phyloP scores from a whole-genome alignment of 352 stramenopile species.

The Globisporangium acanthophoron region DNA sequence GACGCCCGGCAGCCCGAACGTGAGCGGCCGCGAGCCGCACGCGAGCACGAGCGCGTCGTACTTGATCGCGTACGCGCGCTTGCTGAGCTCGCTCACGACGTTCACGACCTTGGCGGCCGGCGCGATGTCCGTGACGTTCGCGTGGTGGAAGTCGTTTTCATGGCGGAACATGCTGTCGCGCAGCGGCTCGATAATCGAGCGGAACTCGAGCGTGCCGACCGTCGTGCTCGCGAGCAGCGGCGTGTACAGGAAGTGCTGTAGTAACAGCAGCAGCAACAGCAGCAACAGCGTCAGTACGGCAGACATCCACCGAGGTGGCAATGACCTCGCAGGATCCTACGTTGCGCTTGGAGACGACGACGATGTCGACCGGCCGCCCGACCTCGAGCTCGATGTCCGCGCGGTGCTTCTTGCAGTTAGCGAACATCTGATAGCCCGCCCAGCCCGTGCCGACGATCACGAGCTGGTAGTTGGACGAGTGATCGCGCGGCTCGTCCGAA shows the following conservation, averaged over 20 bases:
- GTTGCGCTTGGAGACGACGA: conserved; percentile 79
- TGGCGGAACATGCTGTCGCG: conserved; percentile 76
- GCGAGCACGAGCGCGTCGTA: conserved; percentile 95
- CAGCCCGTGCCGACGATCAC: conserved; percentile 76
- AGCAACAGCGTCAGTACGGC: not conserved
- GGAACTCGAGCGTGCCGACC: conserved; percentile 95
- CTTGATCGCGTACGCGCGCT: conserved; percentile 65
- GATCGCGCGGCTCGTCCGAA: conserved; percentile 5
- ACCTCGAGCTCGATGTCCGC: conserved; percentile 60
- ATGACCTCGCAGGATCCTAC: conserved; percentile 17
- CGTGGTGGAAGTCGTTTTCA: conserved; percentile 71
- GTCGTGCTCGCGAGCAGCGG: conserved; percentile 94
- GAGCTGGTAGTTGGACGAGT: conserved; percentile 55
- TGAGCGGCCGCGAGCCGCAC: conserved; percentile 92
- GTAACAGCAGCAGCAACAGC: not conserved
- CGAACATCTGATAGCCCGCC: conserved; percentile 76
- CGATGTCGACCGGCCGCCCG: conserved; percentile 57
- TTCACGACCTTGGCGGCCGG: conserved; percentile 63
- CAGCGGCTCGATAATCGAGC: conserved; percentile 95
- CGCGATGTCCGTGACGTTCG: conserved; percentile 73
- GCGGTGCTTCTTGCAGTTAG: conserved; percentile 69
- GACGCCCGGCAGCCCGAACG: conserved; percentile 90
- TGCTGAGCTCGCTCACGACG: conserved; percentile 59
- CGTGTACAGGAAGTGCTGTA: conserved; percentile 97
- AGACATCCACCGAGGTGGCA: no score